phyloP scores from a whole-genome alignment of 2,329 filamentous ascomycete species.

The Arthrobotrys sphaeroides region DNA sequence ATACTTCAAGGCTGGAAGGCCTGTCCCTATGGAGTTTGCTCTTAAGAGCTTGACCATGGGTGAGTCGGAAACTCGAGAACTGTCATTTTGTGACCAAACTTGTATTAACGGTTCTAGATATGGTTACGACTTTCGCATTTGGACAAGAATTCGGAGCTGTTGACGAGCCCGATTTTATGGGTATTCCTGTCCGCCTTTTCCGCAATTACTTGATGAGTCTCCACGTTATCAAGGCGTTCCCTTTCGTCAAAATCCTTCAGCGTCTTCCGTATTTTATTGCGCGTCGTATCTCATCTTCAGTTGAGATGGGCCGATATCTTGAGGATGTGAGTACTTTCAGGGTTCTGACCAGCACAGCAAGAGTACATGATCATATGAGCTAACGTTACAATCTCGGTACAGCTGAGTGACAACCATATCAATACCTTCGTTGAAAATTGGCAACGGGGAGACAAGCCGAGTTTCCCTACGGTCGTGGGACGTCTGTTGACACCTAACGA shows the following conservation, averaged over 20 bases:
- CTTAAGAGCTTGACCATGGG: constrained; percentile 19
- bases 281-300: constrained; percentile 4
- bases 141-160: constrained; percentile 25
- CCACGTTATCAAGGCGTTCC: constrained; percentile 31
- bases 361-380: not conserved
- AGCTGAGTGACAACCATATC: constrained; percentile 9
- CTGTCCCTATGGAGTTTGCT: constrained; percentile 20
- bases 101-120: constrained; percentile 8
- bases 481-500: constrained; percentile 25
- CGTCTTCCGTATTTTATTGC: constrained; percentile 25
- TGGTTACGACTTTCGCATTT: constrained; percentile 25
- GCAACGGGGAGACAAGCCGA: constrained; percentile 16
- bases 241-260: constrained; percentile 14
- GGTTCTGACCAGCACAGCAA: not conserved
- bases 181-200: constrained; percentile 15
- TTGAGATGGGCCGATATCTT: constrained; percentile 25
- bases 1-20: constrained; percentile 15
- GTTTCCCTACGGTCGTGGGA: constrained; percentile 18
- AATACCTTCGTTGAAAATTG: constrained; percentile 16
- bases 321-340: not conserved
- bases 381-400: not conserved
- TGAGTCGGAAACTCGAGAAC: not conserved
- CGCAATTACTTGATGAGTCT: constrained; percentile 27
- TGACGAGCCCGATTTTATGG: constrained; percentile 20
- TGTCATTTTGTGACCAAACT: not conserved